Base-by-base conservation (phyloP, 495 filamentous ascomycete genomes). In the Durotheca rogersii region DNA sequence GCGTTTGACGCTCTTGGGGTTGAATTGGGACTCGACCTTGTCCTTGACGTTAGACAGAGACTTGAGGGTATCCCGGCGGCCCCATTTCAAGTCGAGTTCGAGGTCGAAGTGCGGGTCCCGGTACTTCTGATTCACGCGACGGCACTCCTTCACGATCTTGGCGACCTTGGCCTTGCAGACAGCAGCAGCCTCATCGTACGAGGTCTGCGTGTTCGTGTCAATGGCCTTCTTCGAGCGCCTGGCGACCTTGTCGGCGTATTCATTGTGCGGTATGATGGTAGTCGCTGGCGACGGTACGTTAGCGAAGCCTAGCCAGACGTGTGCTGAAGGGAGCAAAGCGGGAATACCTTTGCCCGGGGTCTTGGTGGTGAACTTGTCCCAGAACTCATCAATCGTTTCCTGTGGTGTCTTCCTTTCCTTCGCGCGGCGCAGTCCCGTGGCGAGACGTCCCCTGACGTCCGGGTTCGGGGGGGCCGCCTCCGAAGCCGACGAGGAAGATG, bases 71-170 rank as follows among this genome's bases (percentile, higher is more conserved):
- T 86, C 71, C 47, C 77, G 72, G 14, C 57, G 63, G 10, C 71
- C 72, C 20, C 71, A 73, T 72, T 89, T 88, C 42, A 91, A 71
- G 61, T 94, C 90, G 43, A 79, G 74, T 58, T 90, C 87, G 39
- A 96, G 84, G 64, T 96, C 88, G 62, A 96, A 95, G 67, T 92
- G 83, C 18, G 85, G 81, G 68, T 96, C 91, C 3, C 85, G 80
- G 61, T 95, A 96, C 66, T 92, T 95, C 63, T 89, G 84, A 66
- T 96, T 96, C 48, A 93, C 73, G 6, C 88, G 78, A 17, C 82
- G 74, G 66, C 90, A 96, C 67, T 95, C 90, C 53, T 77, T 82
- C 6, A 86, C 81, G 60, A 96, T 95, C 59, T 88, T 85, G 23
- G 80, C 81, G 4, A 96, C 90, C 41, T 90, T 89, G 34, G 73